Base-by-base conservation (phyloP, 163 green algal species). In the Scenedesmus sp. region DNA sequence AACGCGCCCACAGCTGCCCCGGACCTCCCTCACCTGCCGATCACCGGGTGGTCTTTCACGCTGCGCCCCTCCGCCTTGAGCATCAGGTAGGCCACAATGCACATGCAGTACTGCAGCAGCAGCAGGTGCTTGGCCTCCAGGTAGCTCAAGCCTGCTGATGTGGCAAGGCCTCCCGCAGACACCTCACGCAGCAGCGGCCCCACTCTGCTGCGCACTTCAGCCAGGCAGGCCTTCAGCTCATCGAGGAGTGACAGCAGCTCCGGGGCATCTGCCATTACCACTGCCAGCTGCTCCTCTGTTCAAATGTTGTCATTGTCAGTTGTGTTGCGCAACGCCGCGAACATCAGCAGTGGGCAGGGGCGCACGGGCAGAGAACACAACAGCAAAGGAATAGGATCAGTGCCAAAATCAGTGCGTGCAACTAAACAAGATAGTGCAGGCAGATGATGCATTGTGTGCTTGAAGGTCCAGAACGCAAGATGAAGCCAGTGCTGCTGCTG, bases 71-170 rank as follows among this genome's bases (percentile, higher is more conserved):
- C 98, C 10, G 97, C 95, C 91, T 98, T 98, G 37, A 99, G 95
- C 94, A 99, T 94, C 49, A 99, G 89, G 96, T 99, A 99, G 92
- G 99, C 99, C 13, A 98, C 94, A 87, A 99, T 97, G 94, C 96
- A 95, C 24, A 93, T 92, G 94, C 95, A 98, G 95, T 99, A 99
- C 85, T 97, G 94, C 92, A 99, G 95, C 94, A 99, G 96, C 92
- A 99, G 96, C 88, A 99, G 89, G 95, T 99, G 96, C 96, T 99
- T 99, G 18, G 97, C 98, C 93, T 99, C 98, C 87, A 99, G 95
- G 94, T 99, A 99, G 70, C 83, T 96, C 78, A 99, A 87, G 9
- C 98, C 98, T 80, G 99, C 96, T n/a, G 93, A 89, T 2, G 97
- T 99, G 2, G 93, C 96, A 85, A 99, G 95, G 20, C 94, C 87